These are phyloP conservation scores for Plenodomus biglobosus DNA, from an alignment of 2,329 filamentous ascomycete genomes.

Conservation along the genomic window DNA sequence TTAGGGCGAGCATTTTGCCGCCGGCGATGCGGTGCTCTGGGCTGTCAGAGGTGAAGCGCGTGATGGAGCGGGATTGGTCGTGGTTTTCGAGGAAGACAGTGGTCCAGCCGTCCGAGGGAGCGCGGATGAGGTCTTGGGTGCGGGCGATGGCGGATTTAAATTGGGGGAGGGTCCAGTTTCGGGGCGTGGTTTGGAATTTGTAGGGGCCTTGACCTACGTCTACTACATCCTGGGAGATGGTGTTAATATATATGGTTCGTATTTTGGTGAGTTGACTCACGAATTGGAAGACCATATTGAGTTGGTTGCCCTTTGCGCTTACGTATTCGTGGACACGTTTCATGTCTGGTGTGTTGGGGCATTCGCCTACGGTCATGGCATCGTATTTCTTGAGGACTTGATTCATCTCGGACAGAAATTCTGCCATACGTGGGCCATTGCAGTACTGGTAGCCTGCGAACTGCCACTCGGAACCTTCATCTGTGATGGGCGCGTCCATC, in stretches of 20 bases:
- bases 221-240: constrained; percentile 37
- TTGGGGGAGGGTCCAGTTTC: constrained; percentile 34
- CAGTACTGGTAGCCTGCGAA: constrained; percentile 56
- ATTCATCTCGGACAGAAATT: constrained; percentile 67
- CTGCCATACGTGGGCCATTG: constrained; percentile 69
- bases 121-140: constrained; percentile 36
- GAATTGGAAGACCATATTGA: constrained; percentile 68
- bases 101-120: constrained; percentile 48
- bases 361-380: constrained; percentile 71
- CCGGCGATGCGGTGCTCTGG: constrained; percentile 50
- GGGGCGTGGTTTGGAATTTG: constrained; percentile 41
- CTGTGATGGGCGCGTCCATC: constrained; percentile 37
- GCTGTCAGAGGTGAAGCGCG: constrained; percentile 52
- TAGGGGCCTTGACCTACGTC: constrained; percentile 42
- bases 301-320: constrained; percentile 58
- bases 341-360: constrained; percentile 63
- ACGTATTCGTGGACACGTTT: constrained; percentile 62
- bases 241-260: constrained; percentile 1
- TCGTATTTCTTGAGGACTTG: constrained; percentile 61
- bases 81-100: constrained; percentile 58
- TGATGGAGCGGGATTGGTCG: constrained; percentile 55
- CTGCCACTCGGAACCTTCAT: constrained; percentile 37
- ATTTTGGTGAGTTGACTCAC: constrained; percentile 30
- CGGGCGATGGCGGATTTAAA: constrained; percentile 37
- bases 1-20: constrained; percentile 52